Conservation (phyloP, 2,329 filamentous ascomycete species). For the Aspergillus felis region DNA sequence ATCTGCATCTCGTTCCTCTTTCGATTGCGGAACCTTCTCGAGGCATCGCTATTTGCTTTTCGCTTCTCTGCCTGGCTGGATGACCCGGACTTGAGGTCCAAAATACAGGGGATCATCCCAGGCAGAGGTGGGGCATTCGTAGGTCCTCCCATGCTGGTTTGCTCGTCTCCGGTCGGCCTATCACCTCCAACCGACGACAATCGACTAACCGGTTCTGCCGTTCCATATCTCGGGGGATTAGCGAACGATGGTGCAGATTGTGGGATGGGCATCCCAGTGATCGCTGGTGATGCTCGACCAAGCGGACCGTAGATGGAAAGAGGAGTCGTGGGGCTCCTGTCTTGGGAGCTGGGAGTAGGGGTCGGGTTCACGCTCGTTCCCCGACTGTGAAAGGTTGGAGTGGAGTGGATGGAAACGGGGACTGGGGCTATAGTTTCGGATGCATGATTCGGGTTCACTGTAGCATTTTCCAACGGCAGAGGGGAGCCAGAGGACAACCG, state of each 20-base stretch:
- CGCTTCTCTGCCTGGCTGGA: slow-evolving; percentile 40
- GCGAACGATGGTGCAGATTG: slow-evolving; percentile 16
- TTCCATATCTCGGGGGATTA: slow-evolving; percentile 18
- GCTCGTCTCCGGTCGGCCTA: slow-evolving; percentile 17
- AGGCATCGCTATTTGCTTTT: slow-evolving; percentile 42
- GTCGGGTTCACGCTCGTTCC: slow-evolving; percentile 29
- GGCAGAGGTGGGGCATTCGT: slow-evolving; percentile 11
- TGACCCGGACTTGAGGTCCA: slow-evolving; percentile 41
- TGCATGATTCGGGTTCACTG: slow-evolving; percentile 20
- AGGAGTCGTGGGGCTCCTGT: slow-evolving; percentile 33
- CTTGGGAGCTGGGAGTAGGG: slow-evolving; percentile 31
- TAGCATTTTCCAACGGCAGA: slow-evolving; percentile 20
- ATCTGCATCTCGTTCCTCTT: slow-evolving; percentile 40
- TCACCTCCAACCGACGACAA: slow-evolving; percentile 18
- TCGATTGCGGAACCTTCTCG: slow-evolving; percentile 38
- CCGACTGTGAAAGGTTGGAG: slow-evolving; percentile 29
- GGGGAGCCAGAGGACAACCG: slow-evolving; percentile 23
- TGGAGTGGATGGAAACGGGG: slow-evolving; percentile 28
- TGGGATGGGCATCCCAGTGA: slow-evolving; percentile 16
- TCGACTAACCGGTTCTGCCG: slow-evolving; percentile 25
- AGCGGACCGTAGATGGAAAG: slow-evolving; percentile 30
- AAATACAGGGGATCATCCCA: slow-evolving; percentile 34
- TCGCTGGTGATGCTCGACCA: slow-evolving; percentile 28
- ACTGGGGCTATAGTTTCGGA: slow-evolving; percentile 11
- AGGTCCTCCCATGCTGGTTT: slow-evolving; percentile 7